Evolutionary conservation across 805 yeast species (phyloP), one percentile per base, ranked within the genome.

Genomic region (Lipomyces spencermartinsiae): DNA sequence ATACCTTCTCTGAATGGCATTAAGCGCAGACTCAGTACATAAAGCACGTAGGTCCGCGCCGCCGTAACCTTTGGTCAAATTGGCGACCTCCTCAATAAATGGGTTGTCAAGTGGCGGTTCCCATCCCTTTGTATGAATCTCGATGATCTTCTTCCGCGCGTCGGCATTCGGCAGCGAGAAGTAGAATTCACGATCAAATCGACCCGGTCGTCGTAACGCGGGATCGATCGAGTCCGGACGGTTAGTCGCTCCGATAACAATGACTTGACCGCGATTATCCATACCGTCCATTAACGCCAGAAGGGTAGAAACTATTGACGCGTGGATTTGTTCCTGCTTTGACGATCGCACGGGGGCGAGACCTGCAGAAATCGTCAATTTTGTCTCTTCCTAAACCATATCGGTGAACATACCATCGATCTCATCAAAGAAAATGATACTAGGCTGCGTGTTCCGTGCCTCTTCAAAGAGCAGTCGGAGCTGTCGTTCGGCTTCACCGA

Each of bases 211-310:
- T 76, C 99, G 85, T 67, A 95, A 83, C 0, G 99, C 99, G 0
- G 99, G 98, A 79, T 95, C 99, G n/a, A 95, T 91, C 0, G 98
- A 91, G 79, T 95, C 98, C 0, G 99, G 99, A 76, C 99, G 83
- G 79, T 95, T 95, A 0, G 99, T 95, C 0, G 99, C 99, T 67
- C 99, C 99, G 73, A 95, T 93, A 1, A 95, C 97, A 71, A 95
- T 94, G 22, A 95, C 98, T 77, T 95, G 98, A 7, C 99, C 99
- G 77, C 98, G 87, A 73, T 93, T 93, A 77, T 94, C 98, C 98
- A 95, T 95, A 74, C 99, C 99, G 78, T 95, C 99, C 99, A 95
- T 95, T 62, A 95, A 81, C 0, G 99, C 98, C 71, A 95, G 84
- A 74, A 95, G 81, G 0, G 99, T 95, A 4, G 98, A 93, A 1